These are phyloP conservation scores for Corynascus novoguineensis DNA, from an alignment of 495 filamentous ascomycete genomes.

Conservation along the genomic window DNA sequence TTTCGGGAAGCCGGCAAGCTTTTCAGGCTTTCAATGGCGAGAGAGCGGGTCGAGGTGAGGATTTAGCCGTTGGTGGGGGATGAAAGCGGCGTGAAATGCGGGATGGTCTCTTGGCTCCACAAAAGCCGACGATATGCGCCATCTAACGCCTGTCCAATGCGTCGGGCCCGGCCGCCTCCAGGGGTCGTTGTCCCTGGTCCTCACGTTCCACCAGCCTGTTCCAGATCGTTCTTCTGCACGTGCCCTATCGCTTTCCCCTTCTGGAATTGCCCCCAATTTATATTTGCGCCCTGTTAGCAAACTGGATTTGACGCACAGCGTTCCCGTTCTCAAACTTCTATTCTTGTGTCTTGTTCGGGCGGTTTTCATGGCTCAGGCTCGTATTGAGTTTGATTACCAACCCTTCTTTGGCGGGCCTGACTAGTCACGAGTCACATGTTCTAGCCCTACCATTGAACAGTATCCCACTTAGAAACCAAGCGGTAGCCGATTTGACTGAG, in stretches of 20 bases:
- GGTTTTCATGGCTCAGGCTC: no score
- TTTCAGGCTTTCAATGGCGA: not conserved
- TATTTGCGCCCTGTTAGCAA: not conserved
- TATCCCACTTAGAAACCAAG: no score
- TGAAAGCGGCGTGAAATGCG: slow-evolving; percentile 18
- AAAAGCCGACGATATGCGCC: slow-evolving; percentile 26
- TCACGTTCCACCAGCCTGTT: not conserved
- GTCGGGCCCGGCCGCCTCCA: not conserved
- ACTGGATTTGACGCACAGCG: no score
- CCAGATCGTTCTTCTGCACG: not conserved
- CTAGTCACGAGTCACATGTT: no score
- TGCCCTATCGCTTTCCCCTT: not conserved
- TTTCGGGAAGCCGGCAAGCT: not conserved
- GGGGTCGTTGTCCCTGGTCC: not conserved
- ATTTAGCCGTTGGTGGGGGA: slow-evolving; percentile 2
- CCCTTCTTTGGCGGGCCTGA: no score
- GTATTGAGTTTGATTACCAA: no score
- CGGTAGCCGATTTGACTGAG: no score
- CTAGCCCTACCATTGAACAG: no score
- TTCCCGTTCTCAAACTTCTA: no score
- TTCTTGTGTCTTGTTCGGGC: no score
- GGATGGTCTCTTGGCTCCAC: slow-evolving; percentile 1
- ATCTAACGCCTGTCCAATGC: not conserved
- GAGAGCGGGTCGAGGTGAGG: not conserved
- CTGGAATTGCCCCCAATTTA: not conserved